Conservation (phyloP, 176 grass and related monocot species). For the Elaeis guineensis region DNA sequence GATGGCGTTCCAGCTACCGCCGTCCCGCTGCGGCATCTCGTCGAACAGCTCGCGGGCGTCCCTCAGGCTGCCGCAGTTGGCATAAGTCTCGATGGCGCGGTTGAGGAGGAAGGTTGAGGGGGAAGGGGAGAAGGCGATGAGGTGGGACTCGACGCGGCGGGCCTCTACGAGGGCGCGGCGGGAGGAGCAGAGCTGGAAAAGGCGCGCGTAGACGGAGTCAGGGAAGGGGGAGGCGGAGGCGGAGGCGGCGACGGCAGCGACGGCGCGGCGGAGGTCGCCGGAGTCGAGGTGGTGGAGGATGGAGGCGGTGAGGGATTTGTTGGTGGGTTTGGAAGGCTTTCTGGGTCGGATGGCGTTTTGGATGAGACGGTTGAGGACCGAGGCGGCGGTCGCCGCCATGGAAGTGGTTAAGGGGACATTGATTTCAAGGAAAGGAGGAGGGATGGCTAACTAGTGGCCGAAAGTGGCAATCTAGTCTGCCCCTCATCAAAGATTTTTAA, state of each 20-base stretch:
- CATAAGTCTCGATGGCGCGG: conserved; percentile 56
- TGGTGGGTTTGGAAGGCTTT: not conserved
- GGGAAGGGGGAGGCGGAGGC: not conserved
- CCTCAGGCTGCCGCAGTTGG: conserved; percentile 34
- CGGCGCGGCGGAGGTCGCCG: conserved; percentile 3
- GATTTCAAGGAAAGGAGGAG: conserved; percentile 19
- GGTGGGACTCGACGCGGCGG: conserved; percentile 43
- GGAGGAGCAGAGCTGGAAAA: conserved; percentile 10
- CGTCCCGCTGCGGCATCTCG: conserved; percentile 66
- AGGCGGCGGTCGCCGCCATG: conserved; percentile 1
- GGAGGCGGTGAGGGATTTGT: not conserved
- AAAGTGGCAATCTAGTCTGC: too few relatives aligned
- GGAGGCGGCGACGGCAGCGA: not conserved
- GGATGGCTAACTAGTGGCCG: not conserved
- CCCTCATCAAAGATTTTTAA: too few relatives aligned
- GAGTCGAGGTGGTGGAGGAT: conserved; percentile 7
- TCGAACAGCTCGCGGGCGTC: conserved; percentile 78
- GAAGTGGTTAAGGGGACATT: too few relatives aligned
- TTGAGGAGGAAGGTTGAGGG: conserved; percentile 57
- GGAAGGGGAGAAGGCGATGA: not conserved
- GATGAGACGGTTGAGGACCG: conserved; percentile 14
- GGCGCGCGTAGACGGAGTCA: not conserved
- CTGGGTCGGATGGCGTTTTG: not conserved
- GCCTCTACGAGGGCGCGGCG: conserved; percentile 32
- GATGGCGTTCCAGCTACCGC: conserved; percentile 88